phyloP scores from a whole-genome alignment of 192 early-diverging fungal genomes.

The Allomyces arbusculus region DNA sequence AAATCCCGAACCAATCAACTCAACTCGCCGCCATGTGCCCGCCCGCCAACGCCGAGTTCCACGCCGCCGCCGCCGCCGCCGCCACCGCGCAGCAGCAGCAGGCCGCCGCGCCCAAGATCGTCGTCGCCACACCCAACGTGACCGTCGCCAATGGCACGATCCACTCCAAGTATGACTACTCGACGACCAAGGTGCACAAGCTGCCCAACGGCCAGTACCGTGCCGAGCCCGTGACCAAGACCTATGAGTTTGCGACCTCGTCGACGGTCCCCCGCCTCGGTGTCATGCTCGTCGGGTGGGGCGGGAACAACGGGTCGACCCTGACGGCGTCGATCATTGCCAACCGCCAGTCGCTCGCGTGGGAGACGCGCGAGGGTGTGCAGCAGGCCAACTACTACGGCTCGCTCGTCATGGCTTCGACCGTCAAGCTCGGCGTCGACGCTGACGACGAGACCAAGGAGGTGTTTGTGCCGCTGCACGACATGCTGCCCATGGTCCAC shows the following conservation, averaged over 20 bases:
- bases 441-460: constrained; percentile 55
- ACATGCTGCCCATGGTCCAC: constrained; percentile 88
- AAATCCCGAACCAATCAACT: not conserved
- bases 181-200: constrained; percentile 61
- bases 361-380: constrained; percentile 82
- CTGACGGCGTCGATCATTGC: constrained; percentile 90
- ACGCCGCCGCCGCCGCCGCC: constrained; percentile 8
- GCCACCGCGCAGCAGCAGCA: constrained; percentile 2
- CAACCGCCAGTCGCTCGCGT: constrained; percentile 68
- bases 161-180: constrained; percentile 69
- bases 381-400: constrained; percentile 94
- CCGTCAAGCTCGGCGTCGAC: constrained; percentile 76
- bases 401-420: constrained; percentile 87
- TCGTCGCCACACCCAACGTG: constrained; percentile 76
- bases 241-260: constrained; percentile 78
- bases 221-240: constrained; percentile 66
- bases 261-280: constrained; percentile 60
- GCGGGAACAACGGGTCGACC: constrained; percentile 98
- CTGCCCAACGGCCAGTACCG: constrained; percentile 42
- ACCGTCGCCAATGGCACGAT: constrained; percentile 62
- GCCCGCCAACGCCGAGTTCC: constrained; percentile 8
- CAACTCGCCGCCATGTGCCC: not conserved
- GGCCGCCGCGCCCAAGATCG: constrained; percentile 39
- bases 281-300: constrained; percentile 98
- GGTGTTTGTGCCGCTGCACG: constrained; percentile 76